Conservation (phyloP, 208 protist genomes). For the Leishmania turanica region DNA sequence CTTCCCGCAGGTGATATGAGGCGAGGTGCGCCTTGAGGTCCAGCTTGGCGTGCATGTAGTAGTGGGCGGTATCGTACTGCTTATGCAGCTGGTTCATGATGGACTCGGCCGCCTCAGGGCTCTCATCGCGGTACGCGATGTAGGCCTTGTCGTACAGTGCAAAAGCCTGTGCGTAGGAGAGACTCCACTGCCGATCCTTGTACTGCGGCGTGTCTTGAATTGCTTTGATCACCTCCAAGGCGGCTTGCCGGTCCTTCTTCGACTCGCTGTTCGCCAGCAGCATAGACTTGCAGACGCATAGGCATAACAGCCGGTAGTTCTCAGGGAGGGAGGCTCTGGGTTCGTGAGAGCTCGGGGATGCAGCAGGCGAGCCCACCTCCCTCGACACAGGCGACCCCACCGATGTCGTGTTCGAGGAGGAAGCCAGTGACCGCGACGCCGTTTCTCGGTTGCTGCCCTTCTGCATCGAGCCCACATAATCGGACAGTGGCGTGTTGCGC, state of each 20-base stretch:
- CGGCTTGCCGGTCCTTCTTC: slow-evolving; percentile 6
- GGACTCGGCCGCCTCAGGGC: slow-evolving; percentile 13
- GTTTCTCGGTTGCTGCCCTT: neutral
- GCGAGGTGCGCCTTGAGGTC: slow-evolving; percentile 44
- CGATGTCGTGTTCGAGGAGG: neutral
- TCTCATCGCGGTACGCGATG: slow-evolving; percentile 31
- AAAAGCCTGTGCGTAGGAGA: slow-evolving; percentile 47
- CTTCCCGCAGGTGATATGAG: slow-evolving; percentile 24
- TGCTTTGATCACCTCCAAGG: slow-evolving; percentile 25
- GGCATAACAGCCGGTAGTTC: slow-evolving; percentile 34
- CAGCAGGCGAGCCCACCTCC: neutral
- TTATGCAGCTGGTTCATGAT: slow-evolving; percentile 40
- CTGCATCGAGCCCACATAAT: slow-evolving; percentile 6
- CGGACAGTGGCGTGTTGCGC: slow-evolving; percentile 9
- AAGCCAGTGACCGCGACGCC: neutral
- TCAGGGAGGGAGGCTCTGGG: neutral
- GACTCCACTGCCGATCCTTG: slow-evolving; percentile 43
- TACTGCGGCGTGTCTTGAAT: slow-evolving; percentile 36
- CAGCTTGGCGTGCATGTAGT: slow-evolving; percentile 41
- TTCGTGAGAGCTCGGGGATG: neutral
- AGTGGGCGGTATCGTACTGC: slow-evolving; percentile 44
- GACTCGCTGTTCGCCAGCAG: slow-evolving; percentile 43
- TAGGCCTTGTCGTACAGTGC: slow-evolving; percentile 43
- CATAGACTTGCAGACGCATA: slow-evolving; percentile 28
- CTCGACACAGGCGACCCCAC: neutral